Evolutionary conservation across 768 basidiomycete genomes (phyloP), one percentile per base, ranked within the genome.

Genomic region (Mycena amicta): DNA sequence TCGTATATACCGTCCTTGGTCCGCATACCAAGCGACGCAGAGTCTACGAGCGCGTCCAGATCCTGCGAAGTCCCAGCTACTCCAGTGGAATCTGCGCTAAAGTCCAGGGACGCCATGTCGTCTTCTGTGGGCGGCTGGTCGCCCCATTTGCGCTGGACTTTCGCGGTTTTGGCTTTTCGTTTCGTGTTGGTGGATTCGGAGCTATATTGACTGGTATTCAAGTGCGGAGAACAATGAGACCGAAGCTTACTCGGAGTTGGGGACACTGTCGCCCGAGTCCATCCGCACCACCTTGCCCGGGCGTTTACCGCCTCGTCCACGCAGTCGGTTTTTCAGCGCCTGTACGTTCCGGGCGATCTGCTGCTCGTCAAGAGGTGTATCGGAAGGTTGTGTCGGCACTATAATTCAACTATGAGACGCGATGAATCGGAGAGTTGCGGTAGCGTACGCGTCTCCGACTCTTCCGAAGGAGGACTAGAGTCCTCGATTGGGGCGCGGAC

Each of bases 51-150:
- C 37, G 80, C 79, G 50, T 85, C 76, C 33, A 91, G 66, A 69
- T 90, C 85, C 53, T 78, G 76, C 27, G 79, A 74, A 23, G 67
- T 66, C 18, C 68, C 55, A 8, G 63, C 70, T 2, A 69, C 71
- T 41, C 68, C 68, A 3, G 68, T 61, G 5, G 71, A 65, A 52
- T 79, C 79, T 49, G 76, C 65, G 62, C 89, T 93, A 72, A 92
- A 98, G 72, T 99, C 95, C 53, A 98, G 82, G 40, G 90, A 87
- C 4, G 89, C 93, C 92, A 98, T 96, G 63, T 98, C 97, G 16
- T 82, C 80, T 63, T 93, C 92, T 11, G 86, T 88, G 3, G 90
- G 88, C 1, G 81, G 80, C 62, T 87, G 83, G 67, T 96, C 86
- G 23, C 88, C 93, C 97, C 97, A 99, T 75, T 94, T 98, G 28